phyloP scores from a whole-genome alignment of 371 early-diverging fungal genomes.

The Mortierella polycephala region DNA sequence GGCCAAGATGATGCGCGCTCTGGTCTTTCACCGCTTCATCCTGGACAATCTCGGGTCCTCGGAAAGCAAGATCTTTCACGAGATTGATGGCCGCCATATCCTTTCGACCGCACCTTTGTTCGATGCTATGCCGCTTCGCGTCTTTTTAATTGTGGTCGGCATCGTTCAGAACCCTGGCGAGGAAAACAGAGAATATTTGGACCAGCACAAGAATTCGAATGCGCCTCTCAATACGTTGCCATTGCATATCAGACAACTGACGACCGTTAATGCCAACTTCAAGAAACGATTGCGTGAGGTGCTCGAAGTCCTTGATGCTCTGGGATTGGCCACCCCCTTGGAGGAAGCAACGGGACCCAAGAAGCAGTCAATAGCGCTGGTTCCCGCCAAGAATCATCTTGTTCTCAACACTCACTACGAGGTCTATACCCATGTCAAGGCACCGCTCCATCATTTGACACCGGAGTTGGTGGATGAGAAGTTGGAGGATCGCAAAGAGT shows the following conservation, averaged over 20 bases:
- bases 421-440: constrained; percentile 19
- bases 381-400: constrained; percentile 25
- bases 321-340: constrained; percentile 36
- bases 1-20: constrained; percentile 52
- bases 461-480: constrained; percentile 24
- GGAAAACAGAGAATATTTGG: constrained; percentile 17
- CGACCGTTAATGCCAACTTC: constrained; percentile 20
- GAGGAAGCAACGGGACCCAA: background rate
- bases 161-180: constrained; percentile 13
- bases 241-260: constrained; percentile 3
- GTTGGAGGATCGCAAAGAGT: constrained; percentile 22
- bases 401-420: constrained; percentile 47
- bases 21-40: constrained; percentile 42
- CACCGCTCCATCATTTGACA: constrained; percentile 24
- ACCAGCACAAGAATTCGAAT: constrained; percentile 19
- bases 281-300: constrained; percentile 41
- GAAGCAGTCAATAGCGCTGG: background rate
- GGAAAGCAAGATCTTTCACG: constrained; percentile 22
- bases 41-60: constrained; percentile 21
- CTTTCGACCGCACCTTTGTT: constrained; percentile 26
- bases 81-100: background rate
- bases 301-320: constrained; percentile 45
- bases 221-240: constrained; percentile 19
- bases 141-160: constrained; percentile 38
- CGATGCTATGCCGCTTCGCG: constrained; percentile 24